These are phyloP conservation scores for Fusarium ramigenum DNA, from an alignment of 2,329 filamentous ascomycete species.

Conservation along the genomic window DNA sequence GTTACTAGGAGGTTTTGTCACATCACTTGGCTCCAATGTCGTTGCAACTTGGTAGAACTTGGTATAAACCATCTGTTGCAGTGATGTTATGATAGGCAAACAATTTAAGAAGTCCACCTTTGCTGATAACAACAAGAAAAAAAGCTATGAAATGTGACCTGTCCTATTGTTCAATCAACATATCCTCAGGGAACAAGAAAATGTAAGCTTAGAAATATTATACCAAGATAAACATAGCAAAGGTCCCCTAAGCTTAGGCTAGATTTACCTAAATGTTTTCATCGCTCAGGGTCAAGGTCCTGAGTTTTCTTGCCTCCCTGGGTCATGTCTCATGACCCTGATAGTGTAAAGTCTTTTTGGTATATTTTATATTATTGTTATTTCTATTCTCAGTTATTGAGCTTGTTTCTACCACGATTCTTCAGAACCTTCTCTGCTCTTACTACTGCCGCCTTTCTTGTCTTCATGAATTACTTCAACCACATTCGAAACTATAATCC, in stretches of 20 bases:
- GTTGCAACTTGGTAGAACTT: accelerated
- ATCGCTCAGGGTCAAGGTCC: no score
- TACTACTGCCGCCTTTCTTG: slow-evolving; percentile 12
- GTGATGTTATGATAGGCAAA: no score
- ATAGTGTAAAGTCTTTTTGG: accelerated
- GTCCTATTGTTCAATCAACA: no score
- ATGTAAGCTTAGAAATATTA: no score
- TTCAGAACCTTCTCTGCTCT: not conserved
- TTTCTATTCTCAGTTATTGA: not conserved
- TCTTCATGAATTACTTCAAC: slow-evolving; percentile 48
- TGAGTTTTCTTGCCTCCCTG: not conserved
- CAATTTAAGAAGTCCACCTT: not conserved
- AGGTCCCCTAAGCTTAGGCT: no score
- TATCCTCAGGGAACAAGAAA: no score
- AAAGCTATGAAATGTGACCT: not conserved
- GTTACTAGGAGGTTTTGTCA: accelerated
- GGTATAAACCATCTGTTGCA: not conserved
- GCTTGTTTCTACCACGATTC: slow-evolving; percentile 19
- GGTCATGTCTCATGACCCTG: not conserved
- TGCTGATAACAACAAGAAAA: not conserved
- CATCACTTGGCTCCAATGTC: not conserved
- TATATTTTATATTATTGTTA: no score
- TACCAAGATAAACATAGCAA: no score
- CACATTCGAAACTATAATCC: slow-evolving; percentile 55
- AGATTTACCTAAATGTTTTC: no score